Conservation (phyloP, 73 alveolate genomes). For the Uronychia setigera region DNA sequence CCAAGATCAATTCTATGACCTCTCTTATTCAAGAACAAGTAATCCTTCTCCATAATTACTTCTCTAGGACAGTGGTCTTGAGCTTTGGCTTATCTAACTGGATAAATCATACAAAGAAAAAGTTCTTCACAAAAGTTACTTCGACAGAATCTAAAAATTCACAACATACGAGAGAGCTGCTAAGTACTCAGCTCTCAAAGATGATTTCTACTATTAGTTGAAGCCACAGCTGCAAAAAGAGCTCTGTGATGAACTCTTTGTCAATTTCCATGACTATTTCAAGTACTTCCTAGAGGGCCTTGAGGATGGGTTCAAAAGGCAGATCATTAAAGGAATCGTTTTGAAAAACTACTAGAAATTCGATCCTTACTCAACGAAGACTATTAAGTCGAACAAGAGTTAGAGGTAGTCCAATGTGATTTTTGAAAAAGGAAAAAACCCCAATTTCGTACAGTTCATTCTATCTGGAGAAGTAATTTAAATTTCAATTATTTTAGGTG, state of each 20-base stretch:
- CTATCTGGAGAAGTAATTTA: background rate
- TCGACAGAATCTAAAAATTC: constrained; percentile 21
- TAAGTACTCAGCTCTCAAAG: constrained; percentile 24
- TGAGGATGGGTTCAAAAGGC: constrained; percentile 47
- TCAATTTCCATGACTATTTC: constrained; percentile 18
- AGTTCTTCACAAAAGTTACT: constrained; percentile 6
- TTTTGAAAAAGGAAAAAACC: background rate
- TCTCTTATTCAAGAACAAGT: background rate
- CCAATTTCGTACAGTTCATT: background rate
- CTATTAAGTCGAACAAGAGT: background rate
- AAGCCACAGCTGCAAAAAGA: constrained; percentile 55
- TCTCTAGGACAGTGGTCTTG: constrained; percentile 14
- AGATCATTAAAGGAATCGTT: constrained; percentile 12
- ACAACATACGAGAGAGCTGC: constrained; percentile 16
- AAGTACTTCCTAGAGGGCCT: constrained; percentile 42
- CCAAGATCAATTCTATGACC: constrained; percentile 17
- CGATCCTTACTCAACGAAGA: background rate
- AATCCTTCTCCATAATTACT: constrained; percentile 33
- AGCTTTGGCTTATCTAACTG: constrained; percentile 54
- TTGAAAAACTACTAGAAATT: constrained; percentile 12
- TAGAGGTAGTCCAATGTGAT: background rate
- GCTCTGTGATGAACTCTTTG: constrained; percentile 19
- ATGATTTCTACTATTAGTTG: constrained; percentile 48
- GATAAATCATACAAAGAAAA: constrained; percentile 25
- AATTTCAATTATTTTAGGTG: background rate